Conservation (phyloP, 768 basidiomycete genomes). For the Lactifluus piperatus region DNA sequence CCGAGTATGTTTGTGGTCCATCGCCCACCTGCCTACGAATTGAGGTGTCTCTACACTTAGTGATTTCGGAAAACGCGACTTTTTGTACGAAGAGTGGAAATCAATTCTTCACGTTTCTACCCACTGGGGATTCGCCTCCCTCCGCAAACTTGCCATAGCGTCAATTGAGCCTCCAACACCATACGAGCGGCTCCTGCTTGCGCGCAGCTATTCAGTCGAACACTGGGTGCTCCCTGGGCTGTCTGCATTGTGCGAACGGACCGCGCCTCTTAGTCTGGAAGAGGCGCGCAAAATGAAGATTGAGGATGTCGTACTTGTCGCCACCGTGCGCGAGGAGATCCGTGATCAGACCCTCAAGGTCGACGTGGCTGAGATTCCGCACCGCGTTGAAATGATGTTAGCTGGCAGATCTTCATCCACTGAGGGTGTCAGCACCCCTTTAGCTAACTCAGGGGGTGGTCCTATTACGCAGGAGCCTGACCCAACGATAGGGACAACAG, state of each 20-base stretch:
- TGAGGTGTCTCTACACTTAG: neutral
- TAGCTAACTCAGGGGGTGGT: neutral
- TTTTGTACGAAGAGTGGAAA: neutral
- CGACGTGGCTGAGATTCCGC: neutral
- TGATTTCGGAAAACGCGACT: neutral
- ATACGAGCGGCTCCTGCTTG: neutral
- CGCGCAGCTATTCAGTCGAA: neutral
- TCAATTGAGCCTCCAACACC: neutral
- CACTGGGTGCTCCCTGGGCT: neutral
- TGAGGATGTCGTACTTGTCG: neutral
- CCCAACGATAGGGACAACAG: neutral
- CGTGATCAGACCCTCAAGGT: neutral
- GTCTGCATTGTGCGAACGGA: neutral
- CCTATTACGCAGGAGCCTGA: neutral
- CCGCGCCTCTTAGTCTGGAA: neutral
- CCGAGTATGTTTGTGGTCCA: neutral
- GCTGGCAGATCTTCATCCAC: neutral
- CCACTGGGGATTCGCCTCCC: neutral
- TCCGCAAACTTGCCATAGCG: neutral
- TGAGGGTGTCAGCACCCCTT: neutral
- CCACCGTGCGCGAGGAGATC: neutral
- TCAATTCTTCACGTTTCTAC: neutral
- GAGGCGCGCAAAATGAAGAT: neutral
- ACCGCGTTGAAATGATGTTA: neutral
- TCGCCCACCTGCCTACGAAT: neutral